Percentiles rank a stretch among this genome's conserved stretches.
Evolutionary conservation across 73 alveolate genomes (phyloP).

Genomic region (Paramecium octaurelia): DNA sequence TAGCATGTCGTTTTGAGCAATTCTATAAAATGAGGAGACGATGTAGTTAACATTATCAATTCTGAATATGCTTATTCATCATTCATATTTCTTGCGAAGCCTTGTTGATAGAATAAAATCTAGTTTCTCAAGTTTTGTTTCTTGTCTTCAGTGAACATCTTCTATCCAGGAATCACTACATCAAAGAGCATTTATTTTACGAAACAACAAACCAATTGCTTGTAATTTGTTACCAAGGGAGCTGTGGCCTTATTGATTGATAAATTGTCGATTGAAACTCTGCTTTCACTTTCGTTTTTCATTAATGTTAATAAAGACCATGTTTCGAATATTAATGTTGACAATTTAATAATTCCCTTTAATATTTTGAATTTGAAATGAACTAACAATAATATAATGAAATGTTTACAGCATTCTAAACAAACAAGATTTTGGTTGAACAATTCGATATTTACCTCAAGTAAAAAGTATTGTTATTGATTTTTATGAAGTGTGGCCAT

Average conservation of each 20-base stretch:
- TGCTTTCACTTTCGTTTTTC: slow-evolving; percentile 2
- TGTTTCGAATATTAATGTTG: not conserved
- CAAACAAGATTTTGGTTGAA: not conserved
- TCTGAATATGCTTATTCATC: not conserved
- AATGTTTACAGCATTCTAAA: slow-evolving; percentile 14
- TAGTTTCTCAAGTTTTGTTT: not conserved
- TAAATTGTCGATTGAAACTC: not conserved
- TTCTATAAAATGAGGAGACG: not conserved
- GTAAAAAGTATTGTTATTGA: not conserved
- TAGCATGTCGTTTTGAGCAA: not conserved
- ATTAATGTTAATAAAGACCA: not conserved
- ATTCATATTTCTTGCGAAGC: not conserved
- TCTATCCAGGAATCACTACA: not conserved
- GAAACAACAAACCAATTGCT: not conserved
- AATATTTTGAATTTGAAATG: slow-evolving; percentile 42
- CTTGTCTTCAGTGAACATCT: slow-evolving; percentile 29
- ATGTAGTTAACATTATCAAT: not conserved
- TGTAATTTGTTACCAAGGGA: not conserved
- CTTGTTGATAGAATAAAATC: not conserved
- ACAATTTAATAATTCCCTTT: not conserved
- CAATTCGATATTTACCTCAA: not conserved
- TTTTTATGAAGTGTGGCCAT: slow-evolving; percentile 1
- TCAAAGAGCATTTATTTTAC: not conserved
- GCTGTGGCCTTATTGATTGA: not conserved
- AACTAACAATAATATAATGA: slow-evolving; percentile 5